Percentiles rank a stretch among this genome's conserved stretches.
phyloP scores from a whole-genome alignment of 371 early-diverging fungal species.

The Mycotypha africana region DNA sequence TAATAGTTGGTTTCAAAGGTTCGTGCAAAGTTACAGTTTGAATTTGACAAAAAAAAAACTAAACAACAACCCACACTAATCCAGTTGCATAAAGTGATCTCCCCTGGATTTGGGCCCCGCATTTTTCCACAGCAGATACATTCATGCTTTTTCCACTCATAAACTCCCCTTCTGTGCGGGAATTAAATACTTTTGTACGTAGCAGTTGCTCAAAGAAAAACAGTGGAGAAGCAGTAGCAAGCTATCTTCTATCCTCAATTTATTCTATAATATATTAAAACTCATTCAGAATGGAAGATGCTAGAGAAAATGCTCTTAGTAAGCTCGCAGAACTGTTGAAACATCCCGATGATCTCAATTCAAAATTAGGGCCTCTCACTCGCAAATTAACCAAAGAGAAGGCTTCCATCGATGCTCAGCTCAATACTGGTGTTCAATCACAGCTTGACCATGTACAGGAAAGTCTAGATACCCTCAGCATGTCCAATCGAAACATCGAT shows the following conservation, averaged over 20 bases:
- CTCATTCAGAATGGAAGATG: conserved; percentile 36
- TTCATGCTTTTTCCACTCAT: neutral
- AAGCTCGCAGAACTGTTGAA: conserved; percentile 60
- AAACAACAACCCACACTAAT: no score
- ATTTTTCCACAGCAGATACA: no score
- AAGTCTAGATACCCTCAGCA: conserved; percentile 74
- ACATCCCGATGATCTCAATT: conserved; percentile 93
- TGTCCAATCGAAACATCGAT: conserved; percentile 63
- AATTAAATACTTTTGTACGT: no score
- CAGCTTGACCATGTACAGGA: conserved; percentile 90
- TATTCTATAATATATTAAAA: no score
- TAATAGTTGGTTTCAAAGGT: no score
- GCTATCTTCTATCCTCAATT: no score
- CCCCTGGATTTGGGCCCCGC: no score
- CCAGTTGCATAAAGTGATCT: no score
- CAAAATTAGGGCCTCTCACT: conserved; percentile 72
- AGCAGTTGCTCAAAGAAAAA: no score
- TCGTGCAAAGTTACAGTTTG: no score
- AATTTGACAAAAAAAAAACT: no score
- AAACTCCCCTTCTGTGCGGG: neutral
- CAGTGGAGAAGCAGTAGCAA: no score
- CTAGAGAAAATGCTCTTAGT: conserved; percentile 44
- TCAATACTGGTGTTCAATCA: conserved; percentile 87
- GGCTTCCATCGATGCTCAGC: conserved; percentile 90
- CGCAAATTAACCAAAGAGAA: conserved; percentile 86